Conservation (phyloP, 208 protist genomes). For the Naegleria gruberi region DNA sequence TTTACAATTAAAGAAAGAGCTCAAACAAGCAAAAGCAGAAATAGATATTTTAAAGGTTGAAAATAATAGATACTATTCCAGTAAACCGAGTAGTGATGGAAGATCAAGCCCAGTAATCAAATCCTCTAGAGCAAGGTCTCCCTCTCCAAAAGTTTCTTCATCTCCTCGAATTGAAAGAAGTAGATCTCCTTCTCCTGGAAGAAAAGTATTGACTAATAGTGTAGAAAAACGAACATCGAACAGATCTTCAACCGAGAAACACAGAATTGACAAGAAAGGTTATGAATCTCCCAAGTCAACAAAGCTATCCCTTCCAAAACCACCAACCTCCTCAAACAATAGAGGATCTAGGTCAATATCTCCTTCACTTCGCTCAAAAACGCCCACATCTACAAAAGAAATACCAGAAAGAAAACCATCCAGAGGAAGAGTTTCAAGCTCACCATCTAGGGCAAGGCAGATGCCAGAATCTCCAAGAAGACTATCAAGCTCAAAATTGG, state of each 20-base stretch:
- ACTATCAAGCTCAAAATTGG: not conserved
- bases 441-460: not conserved
- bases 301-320: not conserved
- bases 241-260: not conserved
- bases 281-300: not conserved
- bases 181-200: not conserved
- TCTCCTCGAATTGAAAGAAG: not conserved
- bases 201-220: not conserved
- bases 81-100: not conserved
- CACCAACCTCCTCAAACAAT: not conserved
- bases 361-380: not conserved
- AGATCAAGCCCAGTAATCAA: not conserved
- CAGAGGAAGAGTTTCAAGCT: not conserved
- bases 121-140: not conserved
- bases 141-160: not conserved
- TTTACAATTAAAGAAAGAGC: not conserved
- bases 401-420: not conserved
- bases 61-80: not conserved
- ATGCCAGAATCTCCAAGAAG: not conserved
- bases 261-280: not conserved
- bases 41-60: not conserved
- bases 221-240: not conserved
- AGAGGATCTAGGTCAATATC: not conserved
- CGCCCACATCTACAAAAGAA: not conserved
- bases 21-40: not conserved